A percentile compares a stretch with the other conserved stretches of the same genome.
These are phyloP conservation scores for Pseudoperonospora humuli DNA, from an alignment of 352 stramenopile species.

Conservation along the genomic window DNA sequence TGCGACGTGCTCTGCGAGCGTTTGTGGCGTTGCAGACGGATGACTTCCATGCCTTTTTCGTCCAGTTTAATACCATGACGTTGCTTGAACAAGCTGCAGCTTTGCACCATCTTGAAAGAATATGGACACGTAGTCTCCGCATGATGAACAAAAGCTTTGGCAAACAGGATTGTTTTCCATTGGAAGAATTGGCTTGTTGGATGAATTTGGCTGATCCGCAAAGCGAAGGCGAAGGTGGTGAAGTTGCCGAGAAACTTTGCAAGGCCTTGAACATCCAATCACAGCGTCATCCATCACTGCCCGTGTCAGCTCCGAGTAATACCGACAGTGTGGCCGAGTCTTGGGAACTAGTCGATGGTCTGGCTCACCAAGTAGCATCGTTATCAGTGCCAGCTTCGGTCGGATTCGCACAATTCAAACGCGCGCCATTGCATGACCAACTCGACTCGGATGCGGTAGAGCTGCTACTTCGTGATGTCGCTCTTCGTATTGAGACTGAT, in stretches of 20 bases:
- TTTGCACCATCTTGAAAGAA: slow-evolving; percentile 30
- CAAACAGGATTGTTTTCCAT: slow-evolving; percentile 47
- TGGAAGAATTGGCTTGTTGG: slow-evolving; percentile 34
- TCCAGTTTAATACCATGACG: slow-evolving; percentile 19
- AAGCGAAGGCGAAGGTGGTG: slow-evolving; percentile 9
- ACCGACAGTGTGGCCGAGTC: slow-evolving; percentile 10
- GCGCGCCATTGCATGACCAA: slow-evolving; percentile 15
- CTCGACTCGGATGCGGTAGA: slow-evolving; percentile 12
- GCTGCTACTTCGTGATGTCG: slow-evolving; percentile 17
- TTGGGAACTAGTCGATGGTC: slow-evolving; percentile 19
- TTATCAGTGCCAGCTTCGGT: slow-evolving; percentile 3
- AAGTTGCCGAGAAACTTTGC: slow-evolving; percentile 30
- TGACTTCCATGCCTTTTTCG: slow-evolving; percentile 32
- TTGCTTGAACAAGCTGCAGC: slow-evolving; percentile 35
- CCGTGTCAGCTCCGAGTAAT: background rate
- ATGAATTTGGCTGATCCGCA: slow-evolving; percentile 12
- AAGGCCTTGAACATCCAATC: slow-evolving; percentile 38
- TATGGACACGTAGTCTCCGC: slow-evolving; percentile 29
- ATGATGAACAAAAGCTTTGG: slow-evolving; percentile 58
- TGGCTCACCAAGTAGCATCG: background rate
- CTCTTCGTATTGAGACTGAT: slow-evolving; percentile 5
- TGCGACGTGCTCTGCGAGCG: slow-evolving; percentile 33
- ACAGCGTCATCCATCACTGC: slow-evolving; percentile 7
- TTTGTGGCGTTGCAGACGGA: slow-evolving; percentile 50
- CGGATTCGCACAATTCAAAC: slow-evolving; percentile 34